Conservation (phyloP, 768 basidiomycete species). For the Phanerochaete sordida region DNA sequence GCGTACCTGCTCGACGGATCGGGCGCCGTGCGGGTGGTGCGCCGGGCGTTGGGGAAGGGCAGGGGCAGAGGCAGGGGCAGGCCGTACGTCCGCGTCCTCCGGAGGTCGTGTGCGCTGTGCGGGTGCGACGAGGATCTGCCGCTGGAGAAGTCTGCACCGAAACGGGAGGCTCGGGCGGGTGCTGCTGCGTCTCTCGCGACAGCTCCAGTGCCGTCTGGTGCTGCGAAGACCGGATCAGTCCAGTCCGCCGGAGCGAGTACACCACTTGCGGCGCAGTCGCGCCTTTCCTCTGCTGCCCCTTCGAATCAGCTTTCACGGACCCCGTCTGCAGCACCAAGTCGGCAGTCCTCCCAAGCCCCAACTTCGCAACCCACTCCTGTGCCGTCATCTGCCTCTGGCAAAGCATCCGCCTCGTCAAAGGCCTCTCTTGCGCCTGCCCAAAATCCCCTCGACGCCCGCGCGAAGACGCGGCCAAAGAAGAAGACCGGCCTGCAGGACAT, state of each 20-base stretch:
- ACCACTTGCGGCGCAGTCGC: slow-evolving; percentile 4
- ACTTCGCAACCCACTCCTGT: neutral
- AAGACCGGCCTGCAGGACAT: slow-evolving; percentile 58
- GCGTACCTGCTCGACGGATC: slow-evolving; percentile 40
- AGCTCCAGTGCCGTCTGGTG: neutral
- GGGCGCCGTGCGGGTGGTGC: slow-evolving; percentile 32
- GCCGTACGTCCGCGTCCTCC: slow-evolving; percentile 11
- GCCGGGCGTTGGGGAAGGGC: slow-evolving; percentile 26
- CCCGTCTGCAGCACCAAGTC: neutral
- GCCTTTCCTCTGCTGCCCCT: neutral
- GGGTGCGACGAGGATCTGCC: slow-evolving; percentile 24
- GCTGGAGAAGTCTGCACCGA: slow-evolving; percentile 14
- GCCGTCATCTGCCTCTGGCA: neutral
- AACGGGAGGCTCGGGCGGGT: neutral
- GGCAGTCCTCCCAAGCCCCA: neutral
- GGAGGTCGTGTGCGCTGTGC: slow-evolving; percentile 26
- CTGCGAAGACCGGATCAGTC: neutral
- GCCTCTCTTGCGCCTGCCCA: neutral
- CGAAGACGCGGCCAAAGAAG: slow-evolving; percentile 47
- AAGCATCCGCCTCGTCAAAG: neutral
- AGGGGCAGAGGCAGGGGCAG: slow-evolving; percentile 16
- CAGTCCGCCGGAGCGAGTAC: neutral
- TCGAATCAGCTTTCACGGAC: neutral
- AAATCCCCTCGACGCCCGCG: slow-evolving; percentile 1
- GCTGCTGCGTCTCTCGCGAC: neutral